phyloP scores from a whole-genome alignment of 2,329 filamentous ascomycete genomes.

The Metarhizium humberi region DNA sequence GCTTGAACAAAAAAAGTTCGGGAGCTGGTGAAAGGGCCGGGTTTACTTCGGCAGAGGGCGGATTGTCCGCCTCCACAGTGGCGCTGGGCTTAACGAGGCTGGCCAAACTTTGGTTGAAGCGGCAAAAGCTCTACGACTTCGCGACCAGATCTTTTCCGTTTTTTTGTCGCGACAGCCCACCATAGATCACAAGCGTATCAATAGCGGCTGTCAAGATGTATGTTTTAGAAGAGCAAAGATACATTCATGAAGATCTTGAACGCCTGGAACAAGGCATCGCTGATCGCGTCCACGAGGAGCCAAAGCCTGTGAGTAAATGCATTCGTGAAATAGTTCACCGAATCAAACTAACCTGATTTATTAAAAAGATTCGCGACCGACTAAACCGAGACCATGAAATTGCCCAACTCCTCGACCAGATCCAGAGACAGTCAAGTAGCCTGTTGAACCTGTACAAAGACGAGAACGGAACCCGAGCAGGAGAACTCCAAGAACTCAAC shows the following conservation, averaged over 20 bases:
- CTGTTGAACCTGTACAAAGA: constrained; percentile 81
- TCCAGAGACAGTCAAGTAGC: constrained; percentile 74
- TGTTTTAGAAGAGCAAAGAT: constrained; percentile 87
- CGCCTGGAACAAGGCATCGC: constrained; percentile 88
- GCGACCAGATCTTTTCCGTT: neutral
- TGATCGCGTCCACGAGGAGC: constrained; percentile 81
- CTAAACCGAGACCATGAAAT: constrained; percentile 90
- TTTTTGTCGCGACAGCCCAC: neutral
- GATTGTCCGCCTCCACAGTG: neutral
- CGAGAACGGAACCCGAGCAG: constrained; percentile 57
- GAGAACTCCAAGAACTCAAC: constrained; percentile 76
- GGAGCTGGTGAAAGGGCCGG: constrained; percentile 16
- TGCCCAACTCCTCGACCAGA: constrained; percentile 73
- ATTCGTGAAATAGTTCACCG: neutral
- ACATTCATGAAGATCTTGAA: constrained; percentile 93
- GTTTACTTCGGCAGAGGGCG: constrained; percentile 19
- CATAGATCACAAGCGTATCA: neutral
- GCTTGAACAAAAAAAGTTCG: constrained; percentile 17
- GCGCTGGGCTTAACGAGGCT: constrained; percentile 1
- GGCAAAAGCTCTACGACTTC: neutral
- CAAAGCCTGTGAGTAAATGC: constrained; percentile 60
- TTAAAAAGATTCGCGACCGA: constrained; percentile 68
- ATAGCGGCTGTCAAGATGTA: constrained; percentile 48
- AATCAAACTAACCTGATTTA: constrained; percentile 13
- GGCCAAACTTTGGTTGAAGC: constrained; percentile 3